phyloP scores from a whole-genome alignment of 352 stramenopile species.

The Aphanomyces astaci region DNA sequence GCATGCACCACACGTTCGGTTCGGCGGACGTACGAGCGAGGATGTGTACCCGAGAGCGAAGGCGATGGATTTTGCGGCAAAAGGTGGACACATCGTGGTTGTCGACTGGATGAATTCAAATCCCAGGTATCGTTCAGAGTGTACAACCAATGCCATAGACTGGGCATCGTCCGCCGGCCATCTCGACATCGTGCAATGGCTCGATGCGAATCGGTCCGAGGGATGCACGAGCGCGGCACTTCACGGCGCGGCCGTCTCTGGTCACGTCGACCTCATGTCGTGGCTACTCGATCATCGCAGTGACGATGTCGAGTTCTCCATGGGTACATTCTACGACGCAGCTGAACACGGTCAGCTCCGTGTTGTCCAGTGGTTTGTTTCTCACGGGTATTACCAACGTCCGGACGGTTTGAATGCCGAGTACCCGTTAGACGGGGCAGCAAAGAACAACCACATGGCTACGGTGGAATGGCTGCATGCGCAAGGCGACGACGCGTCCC shows the following conservation, averaged over 20 bases:
- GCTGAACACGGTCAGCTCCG: slow-evolving; percentile 25
- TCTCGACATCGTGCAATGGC: slow-evolving; percentile 27
- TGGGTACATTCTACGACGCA: slow-evolving; percentile 15
- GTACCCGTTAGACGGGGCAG: slow-evolving; percentile 28
- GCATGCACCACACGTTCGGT: background rate
- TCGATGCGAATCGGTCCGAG: slow-evolving; percentile 18
- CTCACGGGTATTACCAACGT: background rate
- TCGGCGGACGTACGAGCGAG: background rate
- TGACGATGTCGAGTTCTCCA: slow-evolving; percentile 3
- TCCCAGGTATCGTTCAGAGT: background rate
- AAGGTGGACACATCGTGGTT: background rate
- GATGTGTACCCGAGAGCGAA: background rate
- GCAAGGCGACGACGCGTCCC: slow-evolving; percentile 26
- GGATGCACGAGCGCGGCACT: slow-evolving; percentile 33
- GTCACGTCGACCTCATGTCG: slow-evolving; percentile 27
- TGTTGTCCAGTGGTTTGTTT: slow-evolving; percentile 24
- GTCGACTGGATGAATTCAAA: background rate
- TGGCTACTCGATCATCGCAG: slow-evolving; percentile 25
- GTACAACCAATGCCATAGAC: slow-evolving; percentile 31
- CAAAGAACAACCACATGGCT: slow-evolving; percentile 29
- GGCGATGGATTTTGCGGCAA: slow-evolving; percentile 5
- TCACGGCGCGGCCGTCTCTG: slow-evolving; percentile 33
- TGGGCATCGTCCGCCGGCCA: slow-evolving; percentile 32
- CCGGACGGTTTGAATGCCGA: background rate
- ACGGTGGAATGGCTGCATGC: slow-evolving; percentile 31